These are phyloP conservation scores for Symmetrospora coprosmae DNA, from an alignment of 768 basidiomycete genomes.

Conservation along the genomic window DNA sequence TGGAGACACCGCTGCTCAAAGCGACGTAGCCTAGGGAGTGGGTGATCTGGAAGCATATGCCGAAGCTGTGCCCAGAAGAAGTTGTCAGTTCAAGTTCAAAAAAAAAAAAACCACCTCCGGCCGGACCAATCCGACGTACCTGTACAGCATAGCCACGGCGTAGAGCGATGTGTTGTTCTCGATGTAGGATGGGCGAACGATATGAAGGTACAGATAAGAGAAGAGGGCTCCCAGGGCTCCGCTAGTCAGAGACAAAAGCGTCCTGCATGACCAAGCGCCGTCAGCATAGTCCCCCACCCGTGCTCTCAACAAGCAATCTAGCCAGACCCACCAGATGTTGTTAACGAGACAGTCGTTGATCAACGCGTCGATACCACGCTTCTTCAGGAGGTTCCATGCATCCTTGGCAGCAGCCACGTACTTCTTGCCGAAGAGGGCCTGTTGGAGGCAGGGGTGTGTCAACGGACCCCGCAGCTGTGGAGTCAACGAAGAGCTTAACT, in stretches of 20 bases:
- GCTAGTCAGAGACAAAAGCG: constrained; percentile 11
- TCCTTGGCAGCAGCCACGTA: constrained; percentile 33
- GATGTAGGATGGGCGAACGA: constrained; percentile 22
- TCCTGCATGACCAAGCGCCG: background rate
- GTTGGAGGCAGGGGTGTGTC: constrained; percentile 29
- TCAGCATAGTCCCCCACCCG: background rate
- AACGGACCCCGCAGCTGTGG: background rate
- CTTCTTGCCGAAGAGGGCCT: constrained; percentile 28
- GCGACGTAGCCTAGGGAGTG: constrained; percentile 29
- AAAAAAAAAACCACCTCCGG: background rate
- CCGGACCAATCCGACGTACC: no score
- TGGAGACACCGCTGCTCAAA: constrained; percentile 24
- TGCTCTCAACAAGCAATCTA: no score
- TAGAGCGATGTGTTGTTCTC: constrained; percentile 10
- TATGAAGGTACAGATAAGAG: constrained; percentile 22
- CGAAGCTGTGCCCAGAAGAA: constrained; percentile 23
- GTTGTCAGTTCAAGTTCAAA: background rate
- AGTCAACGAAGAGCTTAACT: background rate
- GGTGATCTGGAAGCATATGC: constrained; percentile 31
- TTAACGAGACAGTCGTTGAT: constrained; percentile 33
- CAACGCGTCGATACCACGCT: constrained; percentile 31
- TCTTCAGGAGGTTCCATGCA: constrained; percentile 31
- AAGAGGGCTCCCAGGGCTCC: constrained; percentile 26
- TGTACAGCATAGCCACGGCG: constrained; percentile 18
- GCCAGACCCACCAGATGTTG: constrained; percentile 31